A percentile compares a stretch with the other conserved stretches of the same genome.
Conservation (phyloP, 2,329 filamentous ascomycete genomes). For the Penicillium sp. region DNA sequence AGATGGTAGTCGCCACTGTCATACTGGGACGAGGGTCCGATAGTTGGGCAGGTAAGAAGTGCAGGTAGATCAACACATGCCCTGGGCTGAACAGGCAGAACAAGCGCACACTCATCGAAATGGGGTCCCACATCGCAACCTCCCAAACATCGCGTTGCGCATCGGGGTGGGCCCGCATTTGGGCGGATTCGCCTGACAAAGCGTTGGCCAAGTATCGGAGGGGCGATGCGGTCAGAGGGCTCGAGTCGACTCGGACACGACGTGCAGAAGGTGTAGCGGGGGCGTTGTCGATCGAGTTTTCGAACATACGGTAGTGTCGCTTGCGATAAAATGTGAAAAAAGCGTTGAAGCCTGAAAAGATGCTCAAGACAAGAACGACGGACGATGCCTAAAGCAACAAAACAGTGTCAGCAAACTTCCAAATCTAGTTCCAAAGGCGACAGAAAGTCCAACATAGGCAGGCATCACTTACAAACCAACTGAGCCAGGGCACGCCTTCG, state of each 20-base stretch:
- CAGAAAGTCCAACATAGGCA: background rate
- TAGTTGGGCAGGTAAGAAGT: conserved; percentile 75
- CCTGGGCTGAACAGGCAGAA: conserved; percentile 92
- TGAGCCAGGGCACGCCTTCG: conserved; percentile 62
- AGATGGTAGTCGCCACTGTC: conserved; percentile 77
- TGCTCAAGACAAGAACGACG: conserved; percentile 66
- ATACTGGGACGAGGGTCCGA: conserved; percentile 80
- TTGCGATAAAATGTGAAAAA: conserved; percentile 77
- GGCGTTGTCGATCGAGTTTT: conserved; percentile 72
- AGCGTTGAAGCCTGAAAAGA: conserved; percentile 71
- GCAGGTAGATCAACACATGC: conserved; percentile 85
- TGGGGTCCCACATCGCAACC: conserved; percentile 86
- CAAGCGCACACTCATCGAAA: conserved; percentile 75
- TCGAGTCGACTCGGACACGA: conserved; percentile 83
- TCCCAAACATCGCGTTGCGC: conserved; percentile 89
- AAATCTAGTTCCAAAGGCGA: no score
- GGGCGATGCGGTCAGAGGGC: conserved; percentile 73
- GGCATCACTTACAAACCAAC: conserved; percentile 56
- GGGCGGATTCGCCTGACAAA: conserved; percentile 67
- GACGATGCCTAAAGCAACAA: conserved; percentile 57
- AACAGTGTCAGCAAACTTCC: conserved; percentile 3
- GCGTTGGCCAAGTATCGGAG: conserved; percentile 69
- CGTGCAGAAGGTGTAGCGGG: conserved; percentile 81
- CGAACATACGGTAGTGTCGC: conserved; percentile 87
- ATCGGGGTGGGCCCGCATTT: conserved; percentile 74